Base-by-base conservation (phyloP, 1,284 basidiomycete genomes). In the Austroboletus niveus region DNA sequence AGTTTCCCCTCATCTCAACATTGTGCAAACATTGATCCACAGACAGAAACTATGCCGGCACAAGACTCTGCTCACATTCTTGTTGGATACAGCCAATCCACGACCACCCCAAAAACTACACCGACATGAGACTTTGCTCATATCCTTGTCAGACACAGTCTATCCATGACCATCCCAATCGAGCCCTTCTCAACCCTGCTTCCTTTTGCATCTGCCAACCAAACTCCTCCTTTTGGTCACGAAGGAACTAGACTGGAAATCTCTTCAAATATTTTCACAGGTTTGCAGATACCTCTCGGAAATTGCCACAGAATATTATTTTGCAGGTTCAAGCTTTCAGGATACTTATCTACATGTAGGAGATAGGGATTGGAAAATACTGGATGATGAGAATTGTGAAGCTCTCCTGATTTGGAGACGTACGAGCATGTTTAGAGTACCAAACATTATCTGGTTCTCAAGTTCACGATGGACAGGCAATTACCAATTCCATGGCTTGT, bases 361-460 rank as follows among this genome's bases (percentile, higher is more conserved):
- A 14, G 32, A 52, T 2, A 12, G 29, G 5, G 38, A 45, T 11
- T 47, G 46, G 42, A 54, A 12, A 42, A 38, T 34, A 29, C 8
- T 54, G 8, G 4, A 31, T 11, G 39, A 54, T 4, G 14, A 45
- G 14, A 45, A 54, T 15, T 54, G 45, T 4, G 22, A 42, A 45
- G 42, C 29, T 5, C 45, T 54, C 30, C 39, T 54, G 17, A 34
- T 54, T n/a, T 52, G 49, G 49, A 54, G 49, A 12, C 5, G 12
- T 22, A 42, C 39, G 30, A 11, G 27, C 22, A 36, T 9, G 9
- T 54, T 54, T 34, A 45, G 14, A 27, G 22, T 39, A 11, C 42
- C 22, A 4, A n/a, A 11, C 1, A 15, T 30, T 54, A 1, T 17
- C 17, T 17, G 17, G 17, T 17, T 17, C 17, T 17, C 17, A 17